Evolutionary conservation across 2,329 filamentous ascomycete genomes (phyloP), one percentile per base, ranked within the genome.

Genomic region (Phyllosticta capitalensis): DNA sequence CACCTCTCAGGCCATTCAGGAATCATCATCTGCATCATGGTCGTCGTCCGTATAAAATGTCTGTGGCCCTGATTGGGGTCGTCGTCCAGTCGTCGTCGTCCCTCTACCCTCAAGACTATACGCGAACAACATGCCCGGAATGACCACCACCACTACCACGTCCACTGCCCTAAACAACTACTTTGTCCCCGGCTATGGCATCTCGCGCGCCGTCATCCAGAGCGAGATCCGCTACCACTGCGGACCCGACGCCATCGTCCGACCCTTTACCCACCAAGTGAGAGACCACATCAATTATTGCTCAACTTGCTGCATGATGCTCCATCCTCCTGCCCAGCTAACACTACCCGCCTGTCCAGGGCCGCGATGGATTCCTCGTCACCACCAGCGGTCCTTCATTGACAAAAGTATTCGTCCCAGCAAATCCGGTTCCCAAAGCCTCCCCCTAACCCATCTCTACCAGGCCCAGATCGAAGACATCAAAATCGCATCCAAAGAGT

Each of bases 381-480:
- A 75, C 73, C 17, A 74, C 73, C 4, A 63, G 69, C 24, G 73
- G 72, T 7, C 71, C 71, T 22, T 68, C 73, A 28, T 65, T 75
- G 63, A 76, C 73, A n/a, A 72, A 75, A 68, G 73, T 75, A 69
- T 45, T 49, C 50, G 28, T 21, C 9, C 28, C 54, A 50, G 52
- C 52, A n/a, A n/a, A n/a, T n/a, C n/a, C n/a, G n/a, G n/a, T n/a
- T n/a, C n/a, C n/a, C n/a, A n/a, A n/a, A n/a, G n/a, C n/a, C n/a
- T n/a, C n/a, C n/a, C n/a, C 20, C 52, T 58, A 33, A 56, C 49
- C 24, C 7, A 4, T 26, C 48, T 9, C 19, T 7, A 17, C 12
- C 52, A 75, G 73, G 72, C 72, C 19, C 74, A 76, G 68, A 75
- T 76, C 62, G 68, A 75, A 24, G 74, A 76, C 60, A 62, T 76